Conservation (phyloP, 495 filamentous ascomycete genomes). For the Lasiosphaeris hirsuta region DNA sequence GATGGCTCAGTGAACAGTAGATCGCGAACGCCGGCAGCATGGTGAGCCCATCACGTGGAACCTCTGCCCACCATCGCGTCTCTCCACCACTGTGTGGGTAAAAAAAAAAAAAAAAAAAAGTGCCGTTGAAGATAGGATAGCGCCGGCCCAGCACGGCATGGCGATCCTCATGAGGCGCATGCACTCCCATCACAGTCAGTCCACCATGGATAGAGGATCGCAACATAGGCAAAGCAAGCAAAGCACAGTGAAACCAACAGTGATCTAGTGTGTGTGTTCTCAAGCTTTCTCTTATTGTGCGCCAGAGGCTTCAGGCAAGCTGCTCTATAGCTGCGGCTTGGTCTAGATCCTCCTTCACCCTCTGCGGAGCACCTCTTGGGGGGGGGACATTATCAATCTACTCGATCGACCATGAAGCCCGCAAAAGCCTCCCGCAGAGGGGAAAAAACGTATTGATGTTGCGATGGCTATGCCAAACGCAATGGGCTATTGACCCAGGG, state of each 20-base stretch:
- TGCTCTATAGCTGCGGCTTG: conserved; percentile 7
- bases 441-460: conserved; percentile 10
- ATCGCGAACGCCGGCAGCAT: not conserved
- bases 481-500: conserved; percentile 32
- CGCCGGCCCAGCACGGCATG: too few relatives aligned
- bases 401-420: not conserved
- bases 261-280: not conserved
- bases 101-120: too few relatives aligned
- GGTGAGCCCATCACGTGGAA: not conserved
- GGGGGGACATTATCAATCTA: not conserved
- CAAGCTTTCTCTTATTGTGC: conserved; percentile 2
- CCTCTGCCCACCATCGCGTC: not conserved
- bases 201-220: not conserved
- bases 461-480: conserved; percentile 4
- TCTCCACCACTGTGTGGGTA: not conserved
- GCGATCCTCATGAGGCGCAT: too few relatives aligned
- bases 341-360: not conserved
- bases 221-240: not conserved
- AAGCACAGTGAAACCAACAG: not conserved
- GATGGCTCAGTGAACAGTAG: not conserved
- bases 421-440: not conserved
- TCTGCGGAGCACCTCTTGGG: not conserved
- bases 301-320: not conserved
- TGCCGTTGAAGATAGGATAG: too few relatives aligned
- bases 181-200: not conserved